phyloP scores from a whole-genome alignment of 176 grass and related monocot genomes.

The Eragrostis curvula region DNA sequence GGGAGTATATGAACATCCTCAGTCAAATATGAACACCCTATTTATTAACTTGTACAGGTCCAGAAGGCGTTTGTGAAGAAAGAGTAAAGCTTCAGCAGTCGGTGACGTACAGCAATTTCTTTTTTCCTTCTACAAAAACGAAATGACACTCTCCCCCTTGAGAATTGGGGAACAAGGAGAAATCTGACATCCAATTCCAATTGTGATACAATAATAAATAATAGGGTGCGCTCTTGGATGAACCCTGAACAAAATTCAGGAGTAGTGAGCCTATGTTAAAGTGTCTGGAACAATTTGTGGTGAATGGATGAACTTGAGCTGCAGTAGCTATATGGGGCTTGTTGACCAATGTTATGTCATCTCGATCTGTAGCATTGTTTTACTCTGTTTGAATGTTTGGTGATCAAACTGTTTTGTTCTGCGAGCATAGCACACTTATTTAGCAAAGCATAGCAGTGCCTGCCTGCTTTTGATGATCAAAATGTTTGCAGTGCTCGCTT shows the following conservation, averaged over 20 bases:
- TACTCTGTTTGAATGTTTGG: not conserved
- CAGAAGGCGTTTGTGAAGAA: conserved; percentile 72
- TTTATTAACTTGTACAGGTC: conserved; percentile 50
- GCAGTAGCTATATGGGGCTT: not conserved
- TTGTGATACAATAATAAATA: conserved; percentile 18
- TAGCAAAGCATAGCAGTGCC: no score
- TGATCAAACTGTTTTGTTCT: not conserved
- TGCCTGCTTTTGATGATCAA: no score
- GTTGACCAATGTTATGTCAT: not conserved
- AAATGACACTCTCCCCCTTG: not conserved
- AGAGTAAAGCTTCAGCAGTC: conserved; percentile 23
- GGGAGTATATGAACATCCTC: not conserved
- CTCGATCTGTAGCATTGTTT: not conserved
- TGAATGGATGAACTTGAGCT: conserved; percentile 26
- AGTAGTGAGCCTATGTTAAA: conserved; percentile 6
- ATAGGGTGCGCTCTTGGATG: not conserved
- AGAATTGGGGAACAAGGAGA: conserved; percentile 36
- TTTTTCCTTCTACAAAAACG: conserved; percentile 15
- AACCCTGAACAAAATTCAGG: conserved; percentile 20
- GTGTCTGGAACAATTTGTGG: conserved; percentile 13
- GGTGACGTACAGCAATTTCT: conserved; percentile 1
- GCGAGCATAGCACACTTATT: not conserved
- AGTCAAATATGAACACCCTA: not conserved
- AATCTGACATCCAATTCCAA: conserved; percentile 32
- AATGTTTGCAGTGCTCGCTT: not conserved